Evolutionary conservation across 2,329 filamentous ascomycete species (phyloP).

Genomic region (Penicillium sp.): DNA sequence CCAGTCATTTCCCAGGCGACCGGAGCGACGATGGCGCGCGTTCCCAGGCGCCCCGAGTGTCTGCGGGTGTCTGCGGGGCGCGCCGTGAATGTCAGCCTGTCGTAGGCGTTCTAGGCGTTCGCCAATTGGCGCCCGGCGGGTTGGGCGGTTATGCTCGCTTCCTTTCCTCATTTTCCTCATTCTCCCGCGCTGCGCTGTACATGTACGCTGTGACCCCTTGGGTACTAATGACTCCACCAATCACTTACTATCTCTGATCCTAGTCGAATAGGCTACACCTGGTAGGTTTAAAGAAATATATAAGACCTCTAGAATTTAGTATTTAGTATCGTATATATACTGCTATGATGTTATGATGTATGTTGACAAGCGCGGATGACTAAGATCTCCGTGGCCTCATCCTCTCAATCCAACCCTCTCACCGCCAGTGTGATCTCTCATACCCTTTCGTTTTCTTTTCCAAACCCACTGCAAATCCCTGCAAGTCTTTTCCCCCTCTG

Average conservation of each 20-base stretch:
- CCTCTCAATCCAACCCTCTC: conserved; percentile 10
- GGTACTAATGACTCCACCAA: too few species aligned
- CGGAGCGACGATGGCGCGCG: conserved; percentile 23
- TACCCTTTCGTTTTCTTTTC: conserved; percentile 7
- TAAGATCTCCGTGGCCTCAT: conserved; percentile 4
- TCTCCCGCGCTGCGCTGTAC: neutral
- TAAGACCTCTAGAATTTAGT: too few species aligned
- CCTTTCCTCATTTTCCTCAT: too few species aligned
- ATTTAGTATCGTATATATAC: too few species aligned
- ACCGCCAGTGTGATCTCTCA: conserved; percentile 18
- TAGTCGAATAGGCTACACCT: neutral
- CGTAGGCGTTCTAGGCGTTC: neutral
- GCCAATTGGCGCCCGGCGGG: conserved; percentile 12
- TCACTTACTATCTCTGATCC: too few species aligned
- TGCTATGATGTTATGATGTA: neutral
- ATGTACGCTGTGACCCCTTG: neutral
- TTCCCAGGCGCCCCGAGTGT: conserved; percentile 30
- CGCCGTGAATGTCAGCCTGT: neutral
- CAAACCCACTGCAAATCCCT: conserved; percentile 1
- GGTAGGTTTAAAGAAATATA: too few species aligned
- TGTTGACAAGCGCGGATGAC: conserved; percentile 9
- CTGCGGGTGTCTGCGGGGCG: conserved; percentile 15
- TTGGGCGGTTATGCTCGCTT: conserved; percentile 22
- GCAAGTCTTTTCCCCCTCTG: neutral
- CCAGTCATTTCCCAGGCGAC: conserved; percentile 19